Base-by-base conservation (phyloP, 371 early-diverging fungal genomes). In the Actinomortierella wolfii region DNA sequence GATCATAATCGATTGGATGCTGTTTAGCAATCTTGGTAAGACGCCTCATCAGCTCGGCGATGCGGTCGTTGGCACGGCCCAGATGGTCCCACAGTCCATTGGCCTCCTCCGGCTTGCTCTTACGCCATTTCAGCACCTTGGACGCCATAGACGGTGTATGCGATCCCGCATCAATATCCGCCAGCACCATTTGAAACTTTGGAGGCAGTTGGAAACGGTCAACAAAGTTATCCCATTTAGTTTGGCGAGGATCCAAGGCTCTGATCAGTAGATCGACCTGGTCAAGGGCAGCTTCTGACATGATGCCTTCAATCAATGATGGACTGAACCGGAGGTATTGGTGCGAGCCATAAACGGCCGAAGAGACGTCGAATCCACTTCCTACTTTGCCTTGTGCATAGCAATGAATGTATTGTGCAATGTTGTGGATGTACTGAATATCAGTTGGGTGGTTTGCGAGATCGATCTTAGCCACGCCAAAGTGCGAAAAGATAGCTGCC, bases 301-400 rank as follows among this genome's bases (percentile, higher is more conserved):
- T 86, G 18, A 89, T 77, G 1, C 76, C 68, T 1, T 85, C 81
- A 17, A 97, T 65, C 8, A 93, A 76, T 0, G 67, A 64, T 2
- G 97, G 95, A 18, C 83, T 83, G 67, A 97, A 98, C 21, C 97
- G 80, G 11, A 82, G 81, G 67, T 98, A 97, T 4, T 83, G 75
- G 63, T 96, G 96, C 39, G 88, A 87, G 13, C 97, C 98, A 78
- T 83, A 94, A 1, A 94, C 90, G 2, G 97, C 98, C 17, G 94
- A 85, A 3, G 92, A 89, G 17, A 98, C 95, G 75, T 98, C 98
- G 67, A 98, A 98, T 5, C 98, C 98, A 42, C 90, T 90, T 2
- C 98, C 98, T 25, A 98, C 88, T 75, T 98, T 98, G 29, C 98
- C 98, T 70, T 98, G 98, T 18, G 97, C 97, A 40, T 90, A 78